Evolutionary conservation across 1,139 yeast species (phyloP).

Genomic region (Blastobotrys malaysiensis): DNA sequence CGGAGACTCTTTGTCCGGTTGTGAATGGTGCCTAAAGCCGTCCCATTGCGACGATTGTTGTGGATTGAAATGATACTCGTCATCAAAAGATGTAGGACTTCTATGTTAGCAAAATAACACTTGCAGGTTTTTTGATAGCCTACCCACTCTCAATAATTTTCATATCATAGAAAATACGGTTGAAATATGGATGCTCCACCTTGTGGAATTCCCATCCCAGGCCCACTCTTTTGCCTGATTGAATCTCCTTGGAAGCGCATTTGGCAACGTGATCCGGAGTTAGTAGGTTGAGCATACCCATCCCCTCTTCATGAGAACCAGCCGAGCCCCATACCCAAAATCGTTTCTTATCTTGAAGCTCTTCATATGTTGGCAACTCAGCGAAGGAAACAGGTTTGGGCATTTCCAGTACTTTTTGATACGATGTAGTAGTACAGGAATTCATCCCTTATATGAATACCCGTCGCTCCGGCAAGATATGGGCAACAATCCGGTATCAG

Average conservation of each 20-base stretch:
- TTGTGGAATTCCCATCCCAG: constrained; percentile 19
- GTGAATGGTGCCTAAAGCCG: constrained; percentile 30
- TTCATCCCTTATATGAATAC: too few species aligned
- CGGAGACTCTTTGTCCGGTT: constrained; percentile 14
- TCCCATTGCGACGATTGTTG: constrained; percentile 34
- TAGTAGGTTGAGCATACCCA: constrained; percentile 19
- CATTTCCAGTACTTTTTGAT: too few species aligned
- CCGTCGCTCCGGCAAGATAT: too few species aligned
- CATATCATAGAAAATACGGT: constrained; percentile 4
- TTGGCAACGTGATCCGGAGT: constrained; percentile 20
- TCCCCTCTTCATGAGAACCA: constrained; percentile 21
- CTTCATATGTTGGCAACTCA: constrained; percentile 16
- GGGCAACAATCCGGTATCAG: too few species aligned
- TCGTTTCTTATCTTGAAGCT: constrained; percentile 16
- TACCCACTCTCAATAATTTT: constrained; percentile 4
- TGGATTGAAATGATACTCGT: constrained; percentile 27
- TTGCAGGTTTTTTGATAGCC: constrained; percentile 8
- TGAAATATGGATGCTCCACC: constrained; percentile 17
- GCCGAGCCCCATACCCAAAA: constrained; percentile 22
- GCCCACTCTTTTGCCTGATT: constrained; percentile 19
- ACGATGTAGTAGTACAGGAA: too few species aligned
- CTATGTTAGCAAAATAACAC: not conserved
- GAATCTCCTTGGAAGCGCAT: constrained; percentile 13
- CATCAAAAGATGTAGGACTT: constrained; percentile 24
- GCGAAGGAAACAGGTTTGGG: constrained; percentile 7